phyloP scores from a whole-genome alignment of 176 grass and related monocot species.

The Zoysia pacifica region DNA sequence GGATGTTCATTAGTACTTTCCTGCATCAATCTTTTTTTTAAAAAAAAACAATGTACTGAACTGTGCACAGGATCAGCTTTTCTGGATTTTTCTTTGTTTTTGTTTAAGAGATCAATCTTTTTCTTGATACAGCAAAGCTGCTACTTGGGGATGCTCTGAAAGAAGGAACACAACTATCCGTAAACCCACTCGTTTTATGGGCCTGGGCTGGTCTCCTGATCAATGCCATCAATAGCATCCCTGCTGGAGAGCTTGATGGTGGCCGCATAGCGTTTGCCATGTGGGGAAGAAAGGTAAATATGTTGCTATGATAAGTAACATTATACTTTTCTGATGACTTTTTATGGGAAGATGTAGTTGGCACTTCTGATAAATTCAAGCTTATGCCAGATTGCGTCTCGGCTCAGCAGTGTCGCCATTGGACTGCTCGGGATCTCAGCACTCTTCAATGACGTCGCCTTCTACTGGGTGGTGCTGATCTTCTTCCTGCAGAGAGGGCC shows the following conservation, averaged over 20 bases:
- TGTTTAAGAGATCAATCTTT: constrained; percentile 4
- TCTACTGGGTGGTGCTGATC: constrained; percentile 90
- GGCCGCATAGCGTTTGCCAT: constrained; percentile 76
- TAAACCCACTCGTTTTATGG: constrained; percentile 94
- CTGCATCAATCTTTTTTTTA: background rate
- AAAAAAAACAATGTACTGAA: background rate
- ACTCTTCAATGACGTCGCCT: constrained; percentile 74
- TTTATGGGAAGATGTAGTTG: constrained; percentile 1
- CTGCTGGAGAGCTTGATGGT: constrained; percentile 87
- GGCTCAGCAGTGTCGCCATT: constrained; percentile 56
- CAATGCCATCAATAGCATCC: constrained; percentile 92
- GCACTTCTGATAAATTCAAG: constrained; percentile 20
- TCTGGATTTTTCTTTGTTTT: background rate
- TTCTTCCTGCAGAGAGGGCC: constrained; percentile 94
- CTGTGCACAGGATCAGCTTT: background rate
- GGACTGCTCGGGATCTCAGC: constrained; percentile 74
- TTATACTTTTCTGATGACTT: background rate
- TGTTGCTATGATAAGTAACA: background rate
- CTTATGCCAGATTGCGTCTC: constrained; percentile 59
- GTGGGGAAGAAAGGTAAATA: constrained; percentile 91
- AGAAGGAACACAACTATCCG: constrained; percentile 81
- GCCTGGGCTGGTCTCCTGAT: constrained; percentile 94
- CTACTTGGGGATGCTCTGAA: constrained; percentile 84
- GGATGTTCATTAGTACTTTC: constrained; percentile 15
- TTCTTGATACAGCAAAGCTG: constrained; percentile 74